Evolutionary conservation across 164 flowering plant genomes (phyloP).

Genomic region (Aristolochia contorta): DNA sequence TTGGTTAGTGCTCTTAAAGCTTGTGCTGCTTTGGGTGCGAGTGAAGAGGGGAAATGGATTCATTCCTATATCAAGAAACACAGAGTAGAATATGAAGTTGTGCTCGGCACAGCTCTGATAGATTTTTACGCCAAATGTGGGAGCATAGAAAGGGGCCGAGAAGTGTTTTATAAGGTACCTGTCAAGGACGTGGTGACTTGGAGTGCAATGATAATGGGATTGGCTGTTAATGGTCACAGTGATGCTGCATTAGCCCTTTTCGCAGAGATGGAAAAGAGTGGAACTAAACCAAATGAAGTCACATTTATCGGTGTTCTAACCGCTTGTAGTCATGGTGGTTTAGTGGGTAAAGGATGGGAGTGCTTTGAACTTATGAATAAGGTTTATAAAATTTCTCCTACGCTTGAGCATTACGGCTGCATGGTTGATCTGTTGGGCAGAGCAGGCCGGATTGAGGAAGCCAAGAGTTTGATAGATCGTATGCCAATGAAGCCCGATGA

Average conservation of each 20-base stretch:
- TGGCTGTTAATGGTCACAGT: slow-evolving; percentile 10
- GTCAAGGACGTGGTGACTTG: slow-evolving; percentile 12
- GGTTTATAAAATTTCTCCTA: slow-evolving; percentile 7
- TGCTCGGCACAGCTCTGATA: slow-evolving; percentile 11
- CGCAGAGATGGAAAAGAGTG: slow-evolving; percentile 9
- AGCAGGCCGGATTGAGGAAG: slow-evolving; percentile 10
- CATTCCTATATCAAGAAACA: slow-evolving; percentile 7
- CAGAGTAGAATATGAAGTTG: slow-evolving; percentile 3
- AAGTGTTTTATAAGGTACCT: slow-evolving; percentile 4
- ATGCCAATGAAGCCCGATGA: slow-evolving; percentile 16
- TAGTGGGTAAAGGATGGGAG: slow-evolving; percentile 10
- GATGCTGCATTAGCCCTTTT: slow-evolving; percentile 4
- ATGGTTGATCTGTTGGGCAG: slow-evolving; percentile 14
- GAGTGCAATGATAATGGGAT: slow-evolving; percentile 16
- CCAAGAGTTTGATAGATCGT: slow-evolving; percentile 5
- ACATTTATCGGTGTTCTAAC: slow-evolving; percentile 11
- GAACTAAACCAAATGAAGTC: slow-evolving; percentile 7
- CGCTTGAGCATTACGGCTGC: slow-evolving; percentile 16
- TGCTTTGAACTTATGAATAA: slow-evolving; percentile 6
- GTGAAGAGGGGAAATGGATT: slow-evolving; percentile 12
- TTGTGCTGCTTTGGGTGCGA: slow-evolving; percentile 13
- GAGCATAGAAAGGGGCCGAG: slow-evolving; percentile 4
- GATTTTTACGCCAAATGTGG: slow-evolving; percentile 12
- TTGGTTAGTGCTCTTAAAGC: slow-evolving; percentile 10
- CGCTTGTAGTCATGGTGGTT: slow-evolving; percentile 15